Conservation (phyloP, 2,329 filamentous ascomycete species). For the Neoascochyta sp. region DNA sequence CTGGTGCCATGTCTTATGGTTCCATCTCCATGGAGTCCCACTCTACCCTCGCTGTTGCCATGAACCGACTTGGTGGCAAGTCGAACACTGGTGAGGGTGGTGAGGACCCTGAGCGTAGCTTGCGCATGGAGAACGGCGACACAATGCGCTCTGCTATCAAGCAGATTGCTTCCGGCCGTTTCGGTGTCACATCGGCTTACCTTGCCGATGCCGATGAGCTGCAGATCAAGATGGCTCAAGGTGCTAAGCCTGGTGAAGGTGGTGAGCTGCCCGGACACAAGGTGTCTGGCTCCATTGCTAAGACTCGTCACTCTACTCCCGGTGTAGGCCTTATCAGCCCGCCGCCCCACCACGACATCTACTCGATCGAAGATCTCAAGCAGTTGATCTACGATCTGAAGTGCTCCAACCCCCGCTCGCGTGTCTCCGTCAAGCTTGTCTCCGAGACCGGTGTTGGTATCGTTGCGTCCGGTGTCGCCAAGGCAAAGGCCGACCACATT, state of each 20-base stretch:
- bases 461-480: conserved; percentile 93
- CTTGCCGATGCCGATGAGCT: conserved; percentile 92
- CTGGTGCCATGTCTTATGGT: conserved; percentile 96
- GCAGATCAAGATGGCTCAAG: conserved; percentile 99
- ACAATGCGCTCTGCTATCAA: conserved; percentile 98
- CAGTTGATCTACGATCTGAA: conserved; percentile 97
- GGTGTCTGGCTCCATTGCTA: conserved; percentile 88
- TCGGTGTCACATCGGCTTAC: conserved; percentile 93
- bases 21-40: conserved; percentile 99
- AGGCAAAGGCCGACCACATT: conserved; percentile 96
- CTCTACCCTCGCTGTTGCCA: conserved; percentile 89
- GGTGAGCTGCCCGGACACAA: conserved; percentile 97
- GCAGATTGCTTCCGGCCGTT: conserved; percentile 92
- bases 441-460: conserved; percentile 97
- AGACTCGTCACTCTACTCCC: conserved; percentile 91
- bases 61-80: conserved; percentile 95
- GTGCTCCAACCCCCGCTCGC: conserved; percentile 86
- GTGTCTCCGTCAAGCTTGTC: conserved; percentile 95
- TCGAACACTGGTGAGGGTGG: conserved; percentile 98
- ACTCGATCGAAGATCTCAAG: conserved; percentile 97
- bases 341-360: conserved; percentile 95
- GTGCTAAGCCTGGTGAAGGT: conserved; percentile 95
- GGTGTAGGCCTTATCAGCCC: conserved; percentile 95
- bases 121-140: conserved; percentile 83
- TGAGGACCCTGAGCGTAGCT: conserved; percentile 87